Evolutionary conservation across 1,284 basidiomycete species (phyloP).

Genomic region (Leccinum subatratum): DNA sequence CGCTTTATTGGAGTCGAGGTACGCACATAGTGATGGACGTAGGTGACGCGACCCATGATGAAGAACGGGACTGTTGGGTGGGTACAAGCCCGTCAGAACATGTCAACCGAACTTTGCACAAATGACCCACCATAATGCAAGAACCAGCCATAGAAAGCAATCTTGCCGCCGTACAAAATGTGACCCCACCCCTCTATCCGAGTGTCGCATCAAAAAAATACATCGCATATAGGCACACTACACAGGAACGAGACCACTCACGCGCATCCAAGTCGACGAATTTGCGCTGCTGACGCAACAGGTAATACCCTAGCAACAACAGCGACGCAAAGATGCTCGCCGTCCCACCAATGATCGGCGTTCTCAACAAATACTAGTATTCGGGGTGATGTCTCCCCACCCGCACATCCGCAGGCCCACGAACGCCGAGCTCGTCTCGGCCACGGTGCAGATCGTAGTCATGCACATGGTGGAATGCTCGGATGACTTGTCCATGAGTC

Average conservation of each 20-base stretch:
- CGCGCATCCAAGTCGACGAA: slow-evolving; percentile 87
- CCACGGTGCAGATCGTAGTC: slow-evolving; percentile 19
- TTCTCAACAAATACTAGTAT: slow-evolving; percentile 86
- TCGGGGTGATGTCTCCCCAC: slow-evolving; percentile 88
- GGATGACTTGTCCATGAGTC: slow-evolving; percentile 20
- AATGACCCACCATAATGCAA: slow-evolving; percentile 76
- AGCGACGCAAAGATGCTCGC: slow-evolving; percentile 60
- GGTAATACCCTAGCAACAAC: slow-evolving; percentile 60
- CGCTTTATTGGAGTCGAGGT: not conserved
- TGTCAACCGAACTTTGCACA: not conserved
- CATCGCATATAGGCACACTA: not conserved
- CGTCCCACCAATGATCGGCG: slow-evolving; percentile 75
- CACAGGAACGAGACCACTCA: slow-evolving; percentile 36
- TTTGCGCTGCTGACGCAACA: slow-evolving; percentile 82
- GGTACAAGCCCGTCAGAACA: not conserved
- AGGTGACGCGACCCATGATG: slow-evolving; percentile 92
- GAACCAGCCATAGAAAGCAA: slow-evolving; percentile 88
- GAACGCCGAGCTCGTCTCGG: slow-evolving; percentile 18
- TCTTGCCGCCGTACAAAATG: slow-evolving; percentile 88
- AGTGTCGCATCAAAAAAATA: slow-evolving; percentile 11
- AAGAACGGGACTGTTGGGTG: slow-evolving; percentile 76
- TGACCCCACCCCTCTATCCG: slow-evolving; percentile 82
- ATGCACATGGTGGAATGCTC: slow-evolving; percentile 19
- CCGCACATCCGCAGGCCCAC: slow-evolving; percentile 91
- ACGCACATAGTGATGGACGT: slow-evolving; percentile 82